Conservation (phyloP, 495 filamentous ascomycete genomes). For the Neurospora terricola region DNA sequence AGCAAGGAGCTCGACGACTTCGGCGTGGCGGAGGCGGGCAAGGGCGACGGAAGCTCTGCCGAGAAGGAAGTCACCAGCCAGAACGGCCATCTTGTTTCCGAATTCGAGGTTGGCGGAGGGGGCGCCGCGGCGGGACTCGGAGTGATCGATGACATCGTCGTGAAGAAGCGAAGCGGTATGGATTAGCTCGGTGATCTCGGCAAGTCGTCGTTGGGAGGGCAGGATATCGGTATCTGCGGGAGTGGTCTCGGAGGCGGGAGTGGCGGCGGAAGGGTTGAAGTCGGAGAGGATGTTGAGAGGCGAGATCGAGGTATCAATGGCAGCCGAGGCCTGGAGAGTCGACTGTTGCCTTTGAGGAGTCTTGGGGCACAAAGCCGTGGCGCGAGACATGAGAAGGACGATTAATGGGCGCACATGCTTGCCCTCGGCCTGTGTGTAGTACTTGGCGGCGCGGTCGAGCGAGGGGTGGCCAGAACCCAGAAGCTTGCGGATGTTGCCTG, state of each 20-base stretch:
- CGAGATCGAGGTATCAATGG: conserved; percentile 71
- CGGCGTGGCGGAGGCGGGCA: conserved; percentile 79
- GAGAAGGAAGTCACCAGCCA: conserved; percentile 90
- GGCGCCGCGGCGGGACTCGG: conserved; percentile 66
- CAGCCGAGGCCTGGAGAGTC: conserved; percentile 25
- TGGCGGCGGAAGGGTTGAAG: conserved; percentile 56
- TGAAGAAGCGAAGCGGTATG: conserved; percentile 94
- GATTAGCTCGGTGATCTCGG: conserved; percentile 94
- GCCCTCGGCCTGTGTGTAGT: conserved; percentile 93
- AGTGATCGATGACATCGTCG: conserved; percentile 96
- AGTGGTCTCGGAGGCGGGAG: conserved; percentile 37
- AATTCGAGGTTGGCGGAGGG: conserved; percentile 88
- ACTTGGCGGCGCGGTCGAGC: conserved; percentile 90
- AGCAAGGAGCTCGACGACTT: conserved; percentile 87
- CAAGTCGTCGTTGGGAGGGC: conserved; percentile 82
- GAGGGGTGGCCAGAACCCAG: conserved; percentile 88
- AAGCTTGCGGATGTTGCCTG: conserved; percentile 76
- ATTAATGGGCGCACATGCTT: conserved; percentile 94
- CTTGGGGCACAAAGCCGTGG: conserved; percentile 72
- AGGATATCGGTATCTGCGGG: conserved; percentile 62
- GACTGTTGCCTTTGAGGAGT: conserved; percentile 28
- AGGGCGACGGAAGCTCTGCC: conserved; percentile 89
- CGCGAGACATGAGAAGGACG: conserved; percentile 90
- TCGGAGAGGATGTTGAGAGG: conserved; percentile 67
- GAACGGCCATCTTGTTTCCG: conserved; percentile 97